Conservation (phyloP, 78 protist species). For the Carpediemonas membranifera region DNA sequence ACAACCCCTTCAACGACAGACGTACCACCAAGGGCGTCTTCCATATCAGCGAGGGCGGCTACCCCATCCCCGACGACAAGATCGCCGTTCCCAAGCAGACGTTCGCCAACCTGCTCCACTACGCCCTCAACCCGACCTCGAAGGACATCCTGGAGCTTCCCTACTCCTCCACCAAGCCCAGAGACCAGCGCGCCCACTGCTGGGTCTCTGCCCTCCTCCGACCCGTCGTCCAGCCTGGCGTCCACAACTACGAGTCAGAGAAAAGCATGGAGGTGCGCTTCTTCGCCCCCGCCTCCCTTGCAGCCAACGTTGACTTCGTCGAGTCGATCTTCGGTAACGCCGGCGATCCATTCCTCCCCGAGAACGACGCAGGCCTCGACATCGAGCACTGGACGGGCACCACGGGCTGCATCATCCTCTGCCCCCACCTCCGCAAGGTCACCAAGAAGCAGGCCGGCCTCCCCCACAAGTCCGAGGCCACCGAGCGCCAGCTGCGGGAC, state of each 20-base stretch:
- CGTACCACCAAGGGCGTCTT: slow-evolving; percentile 21
- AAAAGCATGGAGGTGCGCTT: slow-evolving; percentile 6
- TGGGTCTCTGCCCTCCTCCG: not conserved
- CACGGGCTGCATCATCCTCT: slow-evolving; percentile 14
- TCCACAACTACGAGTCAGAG: not conserved
- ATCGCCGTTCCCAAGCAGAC: slow-evolving; percentile 4
- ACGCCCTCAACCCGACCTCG: slow-evolving; percentile 16
- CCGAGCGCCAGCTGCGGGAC: not conserved
- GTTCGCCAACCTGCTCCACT: slow-evolving; percentile 7
- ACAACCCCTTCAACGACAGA: slow-evolving; percentile 5
- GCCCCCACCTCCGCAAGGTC: slow-evolving; percentile 9
- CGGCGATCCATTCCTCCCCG: slow-evolving; percentile 14
- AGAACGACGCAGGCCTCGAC: slow-evolving; percentile 2
- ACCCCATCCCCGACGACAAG: slow-evolving; percentile 16
- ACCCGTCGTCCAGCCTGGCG: slow-evolving; percentile 12
- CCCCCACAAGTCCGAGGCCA: slow-evolving; percentile 18
- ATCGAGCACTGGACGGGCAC: slow-evolving; percentile 4
- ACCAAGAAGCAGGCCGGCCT: slow-evolving; percentile 19
- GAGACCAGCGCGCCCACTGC: not conserved
- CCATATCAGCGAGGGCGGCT: slow-evolving; percentile 18
- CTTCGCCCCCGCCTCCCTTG: not conserved
- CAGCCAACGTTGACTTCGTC: not conserved
- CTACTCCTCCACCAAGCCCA: not conserved
- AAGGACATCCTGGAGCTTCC: slow-evolving; percentile 13
- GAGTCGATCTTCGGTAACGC: slow-evolving; percentile 18